phyloP scores from a whole-genome alignment of 371 early-diverging fungal genomes.

The Mortierella sp. region DNA sequence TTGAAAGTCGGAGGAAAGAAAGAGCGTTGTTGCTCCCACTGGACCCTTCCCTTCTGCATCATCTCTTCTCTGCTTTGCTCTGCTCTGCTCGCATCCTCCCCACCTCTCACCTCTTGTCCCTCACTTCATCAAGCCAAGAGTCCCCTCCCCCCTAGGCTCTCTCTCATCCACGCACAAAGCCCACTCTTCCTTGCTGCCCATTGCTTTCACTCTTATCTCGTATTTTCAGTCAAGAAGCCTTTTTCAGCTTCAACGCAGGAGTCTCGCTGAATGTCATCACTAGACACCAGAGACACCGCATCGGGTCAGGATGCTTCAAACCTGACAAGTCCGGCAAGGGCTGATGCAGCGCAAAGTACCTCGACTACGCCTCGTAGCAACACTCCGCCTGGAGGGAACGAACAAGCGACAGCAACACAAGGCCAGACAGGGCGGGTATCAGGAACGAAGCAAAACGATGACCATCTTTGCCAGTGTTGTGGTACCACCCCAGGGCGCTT shows the following conservation, averaged over 20 bases:
- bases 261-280: constrained; percentile 10
- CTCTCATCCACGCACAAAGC: constrained; percentile 3
- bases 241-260: not conserved
- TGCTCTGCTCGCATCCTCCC: not conserved
- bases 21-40: no score
- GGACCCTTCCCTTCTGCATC: no score
- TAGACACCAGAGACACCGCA: constrained; percentile 10
- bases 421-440: not conserved
- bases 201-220: not conserved
- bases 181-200: constrained; percentile 6
- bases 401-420: not conserved
- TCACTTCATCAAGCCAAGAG: not conserved
- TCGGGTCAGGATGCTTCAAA: not conserved
- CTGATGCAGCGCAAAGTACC: not conserved
- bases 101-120: not conserved
- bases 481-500: constrained; percentile 44
- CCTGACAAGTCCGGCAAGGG: constrained; percentile 4
- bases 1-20: no score
- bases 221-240: not conserved
- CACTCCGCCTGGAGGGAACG: not conserved
- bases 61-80: not conserved
- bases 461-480: constrained; percentile 47
- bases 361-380: constrained; percentile 1
- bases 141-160: no score
- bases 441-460: constrained; percentile 21